phyloP scores from a whole-genome alignment of 2,329 filamentous ascomycete species.

The Thielaviopsis populi region DNA sequence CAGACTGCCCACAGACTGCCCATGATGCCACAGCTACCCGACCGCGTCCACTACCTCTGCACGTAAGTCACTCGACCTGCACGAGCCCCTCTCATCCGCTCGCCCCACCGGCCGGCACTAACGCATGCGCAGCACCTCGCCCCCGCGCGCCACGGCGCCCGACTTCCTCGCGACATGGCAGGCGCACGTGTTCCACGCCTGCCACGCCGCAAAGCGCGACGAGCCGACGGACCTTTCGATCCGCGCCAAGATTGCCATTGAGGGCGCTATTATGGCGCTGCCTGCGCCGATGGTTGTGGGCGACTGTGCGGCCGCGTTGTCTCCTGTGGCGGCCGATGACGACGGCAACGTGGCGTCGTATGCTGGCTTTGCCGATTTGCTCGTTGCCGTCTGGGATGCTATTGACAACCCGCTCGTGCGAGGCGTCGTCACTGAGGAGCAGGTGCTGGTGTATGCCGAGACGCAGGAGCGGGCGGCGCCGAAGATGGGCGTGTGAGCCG shows the following conservation, averaged over 20 bases:
- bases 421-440: slow-evolving; percentile 12
- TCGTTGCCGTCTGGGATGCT: slow-evolving; percentile 9
- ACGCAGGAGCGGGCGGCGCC: neutral
- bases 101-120: too few species aligned
- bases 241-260: slow-evolving; percentile 9
- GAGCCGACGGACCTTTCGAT: slow-evolving; percentile 5
- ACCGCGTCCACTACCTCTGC: neutral
- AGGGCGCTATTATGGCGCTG: slow-evolving; percentile 9
- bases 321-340: neutral
- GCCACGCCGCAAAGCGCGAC: slow-evolving; percentile 7
- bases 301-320: neutral
- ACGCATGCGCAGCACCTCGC: neutral
- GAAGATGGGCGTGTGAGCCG: neutral
- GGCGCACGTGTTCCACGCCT: slow-evolving; percentile 5
- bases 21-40: neutral
- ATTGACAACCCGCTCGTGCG: slow-evolving; percentile 13
- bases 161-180: slow-evolving; percentile 1
- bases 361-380: neutral
- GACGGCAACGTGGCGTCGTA: neutral
- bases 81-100: neutral
- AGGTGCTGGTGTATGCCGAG: slow-evolving; percentile 4
- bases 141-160: neutral
- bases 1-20: too few species aligned
- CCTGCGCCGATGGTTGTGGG: neutral
- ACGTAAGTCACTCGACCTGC: neutral